phyloP scores from a whole-genome alignment of 306 rosid species.

The Comarum palustre region DNA sequence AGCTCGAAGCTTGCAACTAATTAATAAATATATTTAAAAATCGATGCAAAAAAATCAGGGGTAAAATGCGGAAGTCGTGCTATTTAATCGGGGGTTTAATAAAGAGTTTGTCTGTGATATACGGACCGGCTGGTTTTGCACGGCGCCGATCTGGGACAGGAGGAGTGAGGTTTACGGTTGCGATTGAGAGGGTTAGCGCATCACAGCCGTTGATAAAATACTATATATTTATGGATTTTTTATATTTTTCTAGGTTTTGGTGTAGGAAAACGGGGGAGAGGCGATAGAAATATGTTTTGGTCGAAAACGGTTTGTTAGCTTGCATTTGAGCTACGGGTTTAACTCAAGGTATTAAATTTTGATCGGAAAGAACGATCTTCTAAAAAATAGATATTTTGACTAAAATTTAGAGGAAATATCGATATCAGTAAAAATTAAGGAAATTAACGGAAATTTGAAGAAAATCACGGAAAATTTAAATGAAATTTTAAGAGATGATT shows the following conservation, averaged over 20 bases:
- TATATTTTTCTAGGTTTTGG: neutral
- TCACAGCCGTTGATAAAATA: slow-evolving; percentile 21
- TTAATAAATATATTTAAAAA: neutral
- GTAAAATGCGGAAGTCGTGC: slow-evolving; percentile 34
- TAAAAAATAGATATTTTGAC: no score
- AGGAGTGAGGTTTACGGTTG: slow-evolving; percentile 30
- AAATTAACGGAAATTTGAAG: no score
- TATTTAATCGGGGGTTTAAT: neutral
- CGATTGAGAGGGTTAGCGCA: slow-evolving; percentile 22
- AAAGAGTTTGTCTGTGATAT: slow-evolving; percentile 7
- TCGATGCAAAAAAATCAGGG: slow-evolving; percentile 37
- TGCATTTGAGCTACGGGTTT: neutral
- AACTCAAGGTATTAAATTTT: no score
- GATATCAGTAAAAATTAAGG: no score
- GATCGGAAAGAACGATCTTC: no score
- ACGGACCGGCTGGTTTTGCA: slow-evolving; percentile 22
- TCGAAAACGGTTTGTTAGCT: neutral
- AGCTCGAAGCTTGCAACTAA: slow-evolving; percentile 32
- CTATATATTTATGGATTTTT: neutral
- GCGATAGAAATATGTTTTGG: neutral
- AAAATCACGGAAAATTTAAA: no score
- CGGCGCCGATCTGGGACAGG: slow-evolving; percentile 22
- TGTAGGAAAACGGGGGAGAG: slow-evolving; percentile 2
- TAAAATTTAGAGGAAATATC: no score
- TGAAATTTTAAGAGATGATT: no score